Conservation (phyloP, 2,329 filamentous ascomycete genomes). For the Phoma sp. region DNA sequence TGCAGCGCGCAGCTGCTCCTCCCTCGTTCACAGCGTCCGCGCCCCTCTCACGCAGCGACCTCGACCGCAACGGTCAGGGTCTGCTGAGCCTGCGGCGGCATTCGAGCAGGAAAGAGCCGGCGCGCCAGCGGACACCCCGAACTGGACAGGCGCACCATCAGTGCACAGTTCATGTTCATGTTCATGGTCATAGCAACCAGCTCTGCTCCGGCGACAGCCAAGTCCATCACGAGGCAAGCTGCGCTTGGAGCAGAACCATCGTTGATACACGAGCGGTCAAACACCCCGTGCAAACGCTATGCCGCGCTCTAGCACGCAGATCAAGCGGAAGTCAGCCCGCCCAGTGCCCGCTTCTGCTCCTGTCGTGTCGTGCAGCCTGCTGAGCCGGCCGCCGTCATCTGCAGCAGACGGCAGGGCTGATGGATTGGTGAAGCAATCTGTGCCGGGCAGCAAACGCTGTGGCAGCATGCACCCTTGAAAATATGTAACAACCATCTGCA, state of each 20-base stretch:
- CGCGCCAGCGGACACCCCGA: conserved; percentile 12
- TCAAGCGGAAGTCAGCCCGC: conserved; percentile 37
- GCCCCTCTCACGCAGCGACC: conserved; percentile 15
- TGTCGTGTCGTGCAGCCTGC: conserved; percentile 22
- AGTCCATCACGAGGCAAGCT: conserved; percentile 16
- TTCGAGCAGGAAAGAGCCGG: conserved; percentile 29
- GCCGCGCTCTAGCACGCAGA: conserved; percentile 29
- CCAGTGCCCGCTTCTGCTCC: conserved; percentile 18
- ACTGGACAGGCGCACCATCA: conserved; percentile 12
- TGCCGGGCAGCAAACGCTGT: conserved; percentile 8
- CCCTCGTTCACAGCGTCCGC: conserved; percentile 20
- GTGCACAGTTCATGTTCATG: neutral
- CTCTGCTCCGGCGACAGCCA: neutral
- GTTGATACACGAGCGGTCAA: neutral
- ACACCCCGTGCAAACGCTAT: conserved; percentile 30
- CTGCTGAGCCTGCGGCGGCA: conserved; percentile 21
- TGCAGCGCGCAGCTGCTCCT: conserved; percentile 16
- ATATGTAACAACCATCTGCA: neutral
- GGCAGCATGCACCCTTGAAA: neutral
- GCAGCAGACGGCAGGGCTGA: conserved; percentile 7
- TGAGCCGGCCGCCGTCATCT: conserved; percentile 7
- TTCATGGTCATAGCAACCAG: too few species aligned
- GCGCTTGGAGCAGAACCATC: conserved; percentile 11
- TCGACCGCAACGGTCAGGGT: conserved; percentile 15
- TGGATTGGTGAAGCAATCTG: neutral